Base-by-base conservation (phyloP, 2,329 filamentous ascomycete species). In the Lachnellula hyalina region DNA sequence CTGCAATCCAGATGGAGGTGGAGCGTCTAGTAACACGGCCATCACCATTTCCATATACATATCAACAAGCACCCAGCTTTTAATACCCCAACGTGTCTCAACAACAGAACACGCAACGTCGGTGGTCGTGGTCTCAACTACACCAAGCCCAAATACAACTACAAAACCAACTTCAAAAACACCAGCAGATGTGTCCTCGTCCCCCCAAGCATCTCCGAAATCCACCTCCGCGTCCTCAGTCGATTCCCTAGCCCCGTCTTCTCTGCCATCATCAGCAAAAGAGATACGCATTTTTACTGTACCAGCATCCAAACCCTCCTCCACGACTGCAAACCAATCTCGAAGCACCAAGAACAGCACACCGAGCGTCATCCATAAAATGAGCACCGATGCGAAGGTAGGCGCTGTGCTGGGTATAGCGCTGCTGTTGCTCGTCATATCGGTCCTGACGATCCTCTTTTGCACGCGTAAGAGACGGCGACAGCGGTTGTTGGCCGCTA, bases 241-340 rank as follows among this genome's bases (percentile, higher is more conserved):
- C 36, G 5, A 15, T 2, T 6, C 36, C 17, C 36, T 3, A 6
- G 9, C 36, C 17, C 36, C 14, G 15, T 40, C 36, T 15, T 6
- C 17, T n/a, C 36, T 9, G n/a, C 5, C 36, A 9, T 3, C n/a
- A n/a, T 5, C 36, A 40, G 5, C 38, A 7, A 40, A 6, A 6
- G 3, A 3, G 17, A 7, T 19, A n/a, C 6, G 4, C 14, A 40
- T 5, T 1, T 19, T 15, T 15, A 40, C 38, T 7, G 17, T 19
- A 2, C n/a, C 36, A 6, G 7, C 36, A 15, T n/a, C 36, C n/a
- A 14, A 14, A 7, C 5, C 15, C 23, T 42, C 51, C 34, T 40
- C 48, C 21, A 32, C 41, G 21, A 47, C 21, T 7, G 15, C 52
- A 57, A 65, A 17, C 47, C 59, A 14, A 3, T n/a, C 36, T 17